These are phyloP conservation scores for Blastobotrys americana DNA, from an alignment of 805 yeast species.

Conservation along the genomic window DNA sequence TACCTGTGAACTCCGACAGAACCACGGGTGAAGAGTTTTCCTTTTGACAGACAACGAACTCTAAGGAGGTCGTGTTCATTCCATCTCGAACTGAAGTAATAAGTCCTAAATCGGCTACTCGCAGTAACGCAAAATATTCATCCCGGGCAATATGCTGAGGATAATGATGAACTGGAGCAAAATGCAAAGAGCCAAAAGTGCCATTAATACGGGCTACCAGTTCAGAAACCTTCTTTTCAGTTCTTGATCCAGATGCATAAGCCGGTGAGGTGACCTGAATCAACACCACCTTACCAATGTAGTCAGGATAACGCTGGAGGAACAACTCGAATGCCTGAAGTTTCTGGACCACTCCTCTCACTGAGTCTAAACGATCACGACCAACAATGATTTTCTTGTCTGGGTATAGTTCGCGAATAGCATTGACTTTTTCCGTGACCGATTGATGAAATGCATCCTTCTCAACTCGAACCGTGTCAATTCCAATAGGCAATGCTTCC, in stretches of 20 bases:
- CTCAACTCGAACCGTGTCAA: slow-evolving; percentile 65
- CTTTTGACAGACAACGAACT: slow-evolving; percentile 72
- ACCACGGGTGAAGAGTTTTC: slow-evolving; percentile 66
- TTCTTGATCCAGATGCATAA: slow-evolving; percentile 46
- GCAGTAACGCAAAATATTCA: slow-evolving; percentile 79
- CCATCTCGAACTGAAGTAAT: slow-evolving; percentile 93
- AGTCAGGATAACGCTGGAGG: slow-evolving; percentile 84
- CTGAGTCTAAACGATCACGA: slow-evolving; percentile 85
- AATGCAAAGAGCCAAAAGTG: slow-evolving; percentile 72
- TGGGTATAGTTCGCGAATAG: slow-evolving; percentile 44
- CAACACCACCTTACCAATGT: slow-evolving; percentile 78
- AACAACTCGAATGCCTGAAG: slow-evolving; percentile 85
- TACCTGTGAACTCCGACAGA: slow-evolving; percentile 89
- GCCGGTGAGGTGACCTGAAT: slow-evolving; percentile 90
- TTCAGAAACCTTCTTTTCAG: slow-evolving; percentile 79
- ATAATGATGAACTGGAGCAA: slow-evolving; percentile 85
- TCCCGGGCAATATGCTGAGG: slow-evolving; percentile 82
- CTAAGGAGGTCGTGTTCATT: slow-evolving; percentile 91
- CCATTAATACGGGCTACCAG: slow-evolving; percentile 77
- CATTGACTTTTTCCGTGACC: slow-evolving; percentile 46
- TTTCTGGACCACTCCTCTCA: slow-evolving; percentile 90
- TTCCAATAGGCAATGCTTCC: slow-evolving; percentile 80
- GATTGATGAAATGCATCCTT: slow-evolving; percentile 42
- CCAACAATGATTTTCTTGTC: slow-evolving; percentile 74
- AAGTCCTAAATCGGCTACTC: slow-evolving; percentile 85